phyloP scores from a whole-genome alignment of 2,329 filamentous ascomycete species.

The Scleromitrula shiraiana region DNA sequence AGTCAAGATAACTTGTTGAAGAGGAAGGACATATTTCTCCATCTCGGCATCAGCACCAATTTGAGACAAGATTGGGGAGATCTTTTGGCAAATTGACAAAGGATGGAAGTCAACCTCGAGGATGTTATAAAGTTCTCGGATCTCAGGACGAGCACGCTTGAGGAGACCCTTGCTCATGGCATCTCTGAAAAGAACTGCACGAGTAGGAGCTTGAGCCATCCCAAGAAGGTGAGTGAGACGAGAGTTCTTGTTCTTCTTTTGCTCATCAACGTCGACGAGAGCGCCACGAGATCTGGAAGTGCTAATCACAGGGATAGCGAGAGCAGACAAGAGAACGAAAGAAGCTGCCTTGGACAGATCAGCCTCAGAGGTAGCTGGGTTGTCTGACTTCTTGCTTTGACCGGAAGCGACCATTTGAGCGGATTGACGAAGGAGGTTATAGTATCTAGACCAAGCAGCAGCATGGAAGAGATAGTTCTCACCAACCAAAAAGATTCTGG shows the following conservation, averaged over 20 bases:
- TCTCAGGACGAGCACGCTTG: conserved; percentile 87
- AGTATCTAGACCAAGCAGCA: conserved; percentile 94
- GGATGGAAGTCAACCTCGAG: conserved; percentile 99
- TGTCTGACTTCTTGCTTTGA: conserved; percentile 88
- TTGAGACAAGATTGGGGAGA: conserved; percentile 88
- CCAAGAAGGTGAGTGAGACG: conserved; percentile 92
- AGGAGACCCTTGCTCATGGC: conserved; percentile 90
- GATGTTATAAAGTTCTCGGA: conserved; percentile 95
- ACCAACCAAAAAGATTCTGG: conserved; percentile 95
- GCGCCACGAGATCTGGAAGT: conserved; percentile 92
- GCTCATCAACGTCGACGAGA: conserved; percentile 93
- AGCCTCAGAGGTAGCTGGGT: conserved; percentile 78
- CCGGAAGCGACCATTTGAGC: conserved; percentile 74
- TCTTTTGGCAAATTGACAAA: conserved; percentile 97
- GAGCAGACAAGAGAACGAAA: conserved; percentile 87
- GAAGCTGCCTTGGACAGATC: conserved; percentile 93
- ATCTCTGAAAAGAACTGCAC: conserved; percentile 89
- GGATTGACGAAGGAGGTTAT: conserved; percentile 90
- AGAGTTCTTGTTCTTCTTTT: conserved; percentile 97
- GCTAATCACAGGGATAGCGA: conserved; percentile 99
- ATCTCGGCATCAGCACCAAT: conserved; percentile 92
- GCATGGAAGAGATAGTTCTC: conserved; percentile 99
- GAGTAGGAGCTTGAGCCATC: conserved; percentile 83
- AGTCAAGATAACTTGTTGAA: conserved; percentile 97
- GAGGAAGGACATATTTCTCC: conserved; percentile 90